Evolutionary conservation across 2,329 filamentous ascomycete species (phyloP).

Genomic region (Ophiocordyceps camponoti-saundersi): DNA sequence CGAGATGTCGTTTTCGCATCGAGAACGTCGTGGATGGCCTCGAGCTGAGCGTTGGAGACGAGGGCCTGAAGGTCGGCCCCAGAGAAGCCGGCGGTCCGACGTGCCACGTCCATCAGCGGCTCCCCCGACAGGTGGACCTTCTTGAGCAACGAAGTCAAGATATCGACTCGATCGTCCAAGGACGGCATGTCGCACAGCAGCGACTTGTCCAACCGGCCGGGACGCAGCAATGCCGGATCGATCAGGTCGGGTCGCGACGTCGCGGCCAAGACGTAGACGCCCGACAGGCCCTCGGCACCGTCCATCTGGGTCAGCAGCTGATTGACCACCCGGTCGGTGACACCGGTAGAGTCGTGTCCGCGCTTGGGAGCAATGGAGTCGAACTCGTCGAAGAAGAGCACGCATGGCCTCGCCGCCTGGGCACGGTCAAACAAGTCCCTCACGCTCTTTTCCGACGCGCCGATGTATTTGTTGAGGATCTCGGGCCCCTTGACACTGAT

Average conservation of each 20-base stretch:
- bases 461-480: constrained; percentile 98
- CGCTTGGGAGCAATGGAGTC: constrained; percentile 95
- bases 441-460: constrained; percentile 90
- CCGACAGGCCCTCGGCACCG: constrained; percentile 82
- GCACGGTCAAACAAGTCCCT: constrained; percentile 90
- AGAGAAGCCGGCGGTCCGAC: constrained; percentile 72
- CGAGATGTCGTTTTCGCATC: constrained; percentile 27
- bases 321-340: constrained; percentile 97
- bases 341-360: constrained; percentile 91
- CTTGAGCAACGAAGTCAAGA: constrained; percentile 65
- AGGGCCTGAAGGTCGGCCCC: constrained; percentile 90
- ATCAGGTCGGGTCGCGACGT: constrained; percentile 89
- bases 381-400: constrained; percentile 97
- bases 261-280: constrained; percentile 91
- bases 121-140: constrained; percentile 61
- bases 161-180: constrained; percentile 69
- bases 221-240: constrained; percentile 79
- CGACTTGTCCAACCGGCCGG: constrained; percentile 85
- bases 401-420: constrained; percentile 76
- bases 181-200: constrained; percentile 80
- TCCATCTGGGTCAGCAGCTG: constrained; percentile 98
- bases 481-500: constrained; percentile 97
- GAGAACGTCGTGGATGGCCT: constrained; percentile 89
- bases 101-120: constrained; percentile 60
- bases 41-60: constrained; percentile 89